Evolutionary conservation across 495 filamentous ascomycete species (phyloP), one percentile per base, ranked within the genome.

Genomic region (Patellaria atrata): DNA sequence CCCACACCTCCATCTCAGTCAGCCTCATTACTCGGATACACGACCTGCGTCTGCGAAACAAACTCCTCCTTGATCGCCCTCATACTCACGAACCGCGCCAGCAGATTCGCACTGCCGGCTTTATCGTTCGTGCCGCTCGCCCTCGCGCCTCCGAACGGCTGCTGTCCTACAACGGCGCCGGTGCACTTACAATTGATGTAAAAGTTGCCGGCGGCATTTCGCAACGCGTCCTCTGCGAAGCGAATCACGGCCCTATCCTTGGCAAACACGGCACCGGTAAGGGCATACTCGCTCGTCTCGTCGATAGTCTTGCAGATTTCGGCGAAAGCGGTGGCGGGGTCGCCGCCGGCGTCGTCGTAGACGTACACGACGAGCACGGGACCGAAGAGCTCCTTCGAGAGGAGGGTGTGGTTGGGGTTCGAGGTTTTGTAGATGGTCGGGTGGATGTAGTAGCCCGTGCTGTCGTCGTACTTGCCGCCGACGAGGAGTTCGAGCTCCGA

Each of bases 401-500:
- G 62, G 35, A 76, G 68, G 29, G 60, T 62, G 55, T 79, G 74
- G 46, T 67, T 57, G 0, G 74, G 67, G 57, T 77, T 74, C n/a
- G 58, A 60, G 43, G 74, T 75, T 28, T 56, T 56, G 62, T 79
- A 79, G 47, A 77, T 67, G 35, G 74, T 79, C 5, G 74, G 74
- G 41, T 76, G 62, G 45, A 79, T 67, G 64, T 66, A 79, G 63
- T 70, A 79, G 46, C 74, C 74, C 41, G 65, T 59, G 32, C 57
- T 64, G 30, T 61, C 63, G 49, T 77, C 70, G 46, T 74, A 71
- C 22, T 58, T 59, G 19, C 74, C 74, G 27, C 74, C 74, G 9
- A 61, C 62, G 8, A 79, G 48, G 8, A 73, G 58, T 45, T 75
- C 64, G 15, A 79, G 68, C 46, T 77, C 68, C 11, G 55, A 48